Base-by-base conservation (phyloP, 208 protist species). In the Leishmania mexicana region DNA sequence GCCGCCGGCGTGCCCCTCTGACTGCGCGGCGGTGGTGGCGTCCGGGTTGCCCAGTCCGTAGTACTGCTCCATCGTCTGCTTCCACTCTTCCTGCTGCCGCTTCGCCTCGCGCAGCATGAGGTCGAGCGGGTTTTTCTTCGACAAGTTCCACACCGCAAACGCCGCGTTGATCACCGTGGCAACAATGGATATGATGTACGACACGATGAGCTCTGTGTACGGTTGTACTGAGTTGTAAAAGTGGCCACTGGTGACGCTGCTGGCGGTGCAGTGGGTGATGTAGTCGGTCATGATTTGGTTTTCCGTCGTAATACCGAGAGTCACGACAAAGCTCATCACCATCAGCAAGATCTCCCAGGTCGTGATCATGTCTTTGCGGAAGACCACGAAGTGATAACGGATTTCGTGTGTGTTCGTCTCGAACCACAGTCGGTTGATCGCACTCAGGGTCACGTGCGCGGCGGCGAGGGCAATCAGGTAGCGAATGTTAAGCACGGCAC, bases 331-430 rank as follows among this genome's bases (percentile, higher is more conserved):
- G 31, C 86, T 86, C 31, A 95, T 60, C 64, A 95, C 81, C 75
- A 94, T 81, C 21, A 96, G 75, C 15, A 92, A 78, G 42, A 96
- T 38, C 84, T 96, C 90, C 91, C 90, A 96, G 54, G 85, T 88
- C n/a, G 88, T 90, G 35, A 98, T 53, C 81, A 90, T 90, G 68
- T 96, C 95, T 78, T 96, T 96, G 72, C 92, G 91, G 78, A 96
- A 91, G 17, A 96, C 87, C 2, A 94, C 90, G 85, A 96, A 96
- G 85, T 96, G 90, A 62, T 95, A 95, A 49, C 90, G 95, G 19
- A 98, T 47, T 83, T 96, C 90, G 65, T 93, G 88, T 17, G 89
- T 90, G 75, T 92, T 89, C 3, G 86, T 88, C 83, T 95, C 94
- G 68, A 96, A 92, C 79, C 81, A 92, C 42, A 89, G 40, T 35